Base-by-base conservation (phyloP, 306 rosid species). In the Pterocarpus santalinus region DNA sequence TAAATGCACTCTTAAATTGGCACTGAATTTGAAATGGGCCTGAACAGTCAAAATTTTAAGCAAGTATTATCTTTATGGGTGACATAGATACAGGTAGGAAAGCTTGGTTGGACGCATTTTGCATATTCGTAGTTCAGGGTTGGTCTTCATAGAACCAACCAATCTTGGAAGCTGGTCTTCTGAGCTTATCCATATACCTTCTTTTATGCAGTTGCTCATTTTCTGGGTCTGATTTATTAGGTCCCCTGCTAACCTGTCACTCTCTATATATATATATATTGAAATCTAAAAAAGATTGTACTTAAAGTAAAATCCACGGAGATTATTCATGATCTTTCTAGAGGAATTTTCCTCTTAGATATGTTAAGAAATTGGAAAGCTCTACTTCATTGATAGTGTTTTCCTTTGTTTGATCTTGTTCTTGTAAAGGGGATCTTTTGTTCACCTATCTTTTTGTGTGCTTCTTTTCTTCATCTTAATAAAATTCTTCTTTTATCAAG, bases 151-250 rank as follows among this genome's bases (percentile, higher is more conserved):
- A 41, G 56, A 81, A 73, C 69, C 33, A n/a, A 46, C 28, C 28
- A 22, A 22, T 70, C 36, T 46, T 7, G 46, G 73, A 72, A 63
- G 41, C 39, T 51, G 5, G 56, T 53, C 17, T 68, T 69, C 41
- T 43, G 57, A 15, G 75, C 71, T 65, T 72, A 36, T 33, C 47
- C 65, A 77, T 64, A 65, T 64, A 56, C 55, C 74, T 36, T 49
- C 34, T 55, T 63, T 16, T 64, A 34, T 71, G 73, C 12, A 30
- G 53, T 53, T 56, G 16, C 39, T 33, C 14, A 36, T 12, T 22
- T 66, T 46, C n/a, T 44, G 68, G 34, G 75, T 61, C 51, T 46
- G 65, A 15, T 44, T 65, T 72, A 47, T 66, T 49, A 46, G 28
- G 33, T 56, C 72, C 39, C 12, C 57, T 55, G 46, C 56, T 14